These are phyloP conservation scores for Phytophthora colocasiae DNA, from an alignment of 352 stramenopile genomes.

Conservation along the genomic window DNA sequence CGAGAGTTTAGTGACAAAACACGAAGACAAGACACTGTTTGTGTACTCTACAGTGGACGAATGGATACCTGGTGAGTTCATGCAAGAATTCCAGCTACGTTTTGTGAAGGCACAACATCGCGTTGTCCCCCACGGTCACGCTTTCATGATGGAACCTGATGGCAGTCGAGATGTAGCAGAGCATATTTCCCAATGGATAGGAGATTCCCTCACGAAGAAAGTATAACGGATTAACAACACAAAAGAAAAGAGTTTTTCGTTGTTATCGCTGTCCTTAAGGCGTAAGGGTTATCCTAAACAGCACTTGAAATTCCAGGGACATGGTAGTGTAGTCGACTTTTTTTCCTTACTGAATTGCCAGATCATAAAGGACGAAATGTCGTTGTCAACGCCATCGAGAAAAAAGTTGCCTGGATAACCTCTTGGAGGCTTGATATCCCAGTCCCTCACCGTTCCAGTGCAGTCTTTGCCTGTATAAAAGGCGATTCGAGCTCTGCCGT, in stretches of 20 bases:
- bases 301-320: slow-evolving; percentile 17
- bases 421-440: slow-evolving; percentile 23
- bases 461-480: slow-evolving; percentile 39
- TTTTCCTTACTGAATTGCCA: slow-evolving; percentile 26
- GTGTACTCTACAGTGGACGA: slow-evolving; percentile 9
- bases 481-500: slow-evolving; percentile 27
- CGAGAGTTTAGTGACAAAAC: background rate
- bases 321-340: slow-evolving; percentile 21
- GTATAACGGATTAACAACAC: no score
- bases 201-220: background rate
- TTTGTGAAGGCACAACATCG: slow-evolving; percentile 5
- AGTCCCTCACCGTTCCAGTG: slow-evolving; percentile 21
- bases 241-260: no score
- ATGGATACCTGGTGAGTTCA: slow-evolving; percentile 9
- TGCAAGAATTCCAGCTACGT: slow-evolving; percentile 4
- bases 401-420: slow-evolving; percentile 31
- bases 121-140: background rate
- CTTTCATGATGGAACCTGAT: slow-evolving; percentile 2
- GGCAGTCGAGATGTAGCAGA: background rate
- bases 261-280: no score
- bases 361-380: slow-evolving; percentile 43
- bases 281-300: slow-evolving; percentile 1
- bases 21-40: slow-evolving; percentile 3
- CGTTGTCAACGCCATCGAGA: slow-evolving; percentile 34
- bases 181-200: background rate